Conservation (phyloP, 192 early-diverging fungal genomes). For the Coemansia sp. region DNA sequence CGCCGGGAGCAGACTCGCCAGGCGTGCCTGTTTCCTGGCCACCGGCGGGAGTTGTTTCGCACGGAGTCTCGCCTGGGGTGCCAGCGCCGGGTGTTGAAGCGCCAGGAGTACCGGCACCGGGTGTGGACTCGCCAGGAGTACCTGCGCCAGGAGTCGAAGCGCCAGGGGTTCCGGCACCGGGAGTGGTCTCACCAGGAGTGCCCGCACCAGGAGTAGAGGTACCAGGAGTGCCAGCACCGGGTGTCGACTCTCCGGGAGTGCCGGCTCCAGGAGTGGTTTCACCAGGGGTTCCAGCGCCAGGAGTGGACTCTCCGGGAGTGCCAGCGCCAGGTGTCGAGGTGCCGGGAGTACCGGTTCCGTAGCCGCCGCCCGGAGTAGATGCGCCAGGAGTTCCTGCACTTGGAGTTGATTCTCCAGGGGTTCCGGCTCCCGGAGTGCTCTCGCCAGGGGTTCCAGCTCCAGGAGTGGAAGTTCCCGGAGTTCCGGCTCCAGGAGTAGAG, state of each 20-base stretch:
- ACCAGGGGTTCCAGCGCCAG: constrained; percentile 14
- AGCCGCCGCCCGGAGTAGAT: not conserved
- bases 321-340: constrained; percentile 5
- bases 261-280: constrained; percentile 12
- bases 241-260: not conserved
- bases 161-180: constrained; percentile 10
- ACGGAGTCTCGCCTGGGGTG: not conserved
- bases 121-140: constrained; percentile 10
- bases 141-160: constrained; percentile 12
- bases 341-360: not conserved
- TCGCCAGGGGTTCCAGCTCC: not conserved
- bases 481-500: constrained; percentile 8
- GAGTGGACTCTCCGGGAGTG: constrained; percentile 10
- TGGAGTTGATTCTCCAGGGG: constrained; percentile 3
- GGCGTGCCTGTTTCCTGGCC: not conserved
- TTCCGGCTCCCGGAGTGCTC: constrained; percentile 1
- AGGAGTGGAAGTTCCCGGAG: constrained; percentile 11
- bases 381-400: constrained; percentile 14
- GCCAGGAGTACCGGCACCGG: constrained; percentile 4
- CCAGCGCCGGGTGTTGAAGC: constrained; percentile 2
- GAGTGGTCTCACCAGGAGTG: not conserved
- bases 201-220: constrained; percentile 3
- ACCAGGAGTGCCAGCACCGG: constrained; percentile 1
- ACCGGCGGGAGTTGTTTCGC: constrained; percentile 8
- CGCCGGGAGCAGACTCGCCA: constrained; percentile 9